Base-by-base conservation (phyloP, 73 alveolate species). In the Effrenium voratum region DNA sequence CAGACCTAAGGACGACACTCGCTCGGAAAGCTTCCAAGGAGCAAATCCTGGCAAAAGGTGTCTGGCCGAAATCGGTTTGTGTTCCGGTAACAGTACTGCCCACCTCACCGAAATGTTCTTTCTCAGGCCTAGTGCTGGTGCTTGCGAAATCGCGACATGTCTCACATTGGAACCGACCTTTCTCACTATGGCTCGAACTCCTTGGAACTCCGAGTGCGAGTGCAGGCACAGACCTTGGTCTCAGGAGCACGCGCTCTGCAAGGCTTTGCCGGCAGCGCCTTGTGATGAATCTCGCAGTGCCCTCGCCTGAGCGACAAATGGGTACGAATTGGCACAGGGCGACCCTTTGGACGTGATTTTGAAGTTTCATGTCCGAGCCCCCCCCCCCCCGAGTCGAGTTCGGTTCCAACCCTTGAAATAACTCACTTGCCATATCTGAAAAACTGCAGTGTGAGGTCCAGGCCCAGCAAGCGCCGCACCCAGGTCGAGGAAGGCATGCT, bases 251-350 rank as follows among this genome's bases (percentile, higher is more conserved):
- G 40, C 4, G 75, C 8, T 60, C 8, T 2, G 85, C 16, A n/a
- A 38, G 10, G 57, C 32, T 2, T 68, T 40, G 10, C 49, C 12
- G 10, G 44, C 59, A 79, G 77, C 34, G 76, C 97, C 73, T 90
- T 66, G 73, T 90, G 97, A 24, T 90, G 97, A 34, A 90, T 57
- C 5, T 90, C 97, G 66, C 97, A 90, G 75, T 90, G 97, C 26
- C 97, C 97, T 34, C 52, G 63, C 97, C 97, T 88, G 92, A 19
- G 36, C 40, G 22, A 0, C 82, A 72, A 66, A 66, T 28, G 44
- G 79, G 16, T 66, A 40, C 40, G 26, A n/a, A n/a, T n/a, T n/a
- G n/a, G n/a, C n/a, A n/a, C n/a, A n/a, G n/a, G n/a, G n/a, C n/a
- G n/a, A n/a, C n/a, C n/a, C n/a, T n/a, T n/a, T n/a, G n/a, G n/a